Evolutionary conservation across 2,329 filamentous ascomycete genomes (phyloP).

Genomic region (Pseudogymnoascus sp.): DNA sequence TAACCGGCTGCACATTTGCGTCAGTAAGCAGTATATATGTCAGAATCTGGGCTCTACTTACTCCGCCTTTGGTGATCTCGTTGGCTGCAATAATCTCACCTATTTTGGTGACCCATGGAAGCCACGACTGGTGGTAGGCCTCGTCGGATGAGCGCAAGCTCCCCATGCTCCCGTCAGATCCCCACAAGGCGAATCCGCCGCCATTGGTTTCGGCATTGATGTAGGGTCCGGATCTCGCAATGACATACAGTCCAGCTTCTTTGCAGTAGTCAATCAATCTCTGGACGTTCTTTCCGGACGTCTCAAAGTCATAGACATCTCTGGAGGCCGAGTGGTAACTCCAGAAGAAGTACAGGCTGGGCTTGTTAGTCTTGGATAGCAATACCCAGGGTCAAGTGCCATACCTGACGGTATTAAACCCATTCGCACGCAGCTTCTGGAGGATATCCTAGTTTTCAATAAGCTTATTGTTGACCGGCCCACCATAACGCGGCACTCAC

Average conservation of each 20-base stretch:
- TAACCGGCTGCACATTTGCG: constrained; percentile 33
- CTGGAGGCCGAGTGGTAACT: constrained; percentile 40
- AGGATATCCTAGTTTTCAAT: constrained; percentile 38
- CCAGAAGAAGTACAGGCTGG: constrained; percentile 42
- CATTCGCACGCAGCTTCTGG: constrained; percentile 45
- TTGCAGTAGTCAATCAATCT: constrained; percentile 43
- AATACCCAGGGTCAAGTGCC: background rate
- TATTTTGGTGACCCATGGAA: constrained; percentile 39
- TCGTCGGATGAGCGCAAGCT: constrained; percentile 36
- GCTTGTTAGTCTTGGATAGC: constrained; percentile 9
- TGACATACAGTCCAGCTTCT: constrained; percentile 44
- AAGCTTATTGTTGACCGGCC: background rate
- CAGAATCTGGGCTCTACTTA: constrained; percentile 12
- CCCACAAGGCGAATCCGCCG: constrained; percentile 40
- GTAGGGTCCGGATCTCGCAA: constrained; percentile 44
- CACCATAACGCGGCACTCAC: constrained; percentile 19
- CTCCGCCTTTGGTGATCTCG: constrained; percentile 42
- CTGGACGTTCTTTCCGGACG: constrained; percentile 43
- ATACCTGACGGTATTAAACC: constrained; percentile 43
- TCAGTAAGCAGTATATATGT: background rate
- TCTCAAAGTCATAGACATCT: constrained; percentile 42
- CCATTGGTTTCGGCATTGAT: constrained; percentile 44
- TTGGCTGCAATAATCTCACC: constrained; percentile 42
- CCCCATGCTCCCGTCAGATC: constrained; percentile 39
- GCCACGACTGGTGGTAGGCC: constrained; percentile 39